phyloP scores from a whole-genome alignment of 2,329 filamentous ascomycete species.

The Periconia digitata region DNA sequence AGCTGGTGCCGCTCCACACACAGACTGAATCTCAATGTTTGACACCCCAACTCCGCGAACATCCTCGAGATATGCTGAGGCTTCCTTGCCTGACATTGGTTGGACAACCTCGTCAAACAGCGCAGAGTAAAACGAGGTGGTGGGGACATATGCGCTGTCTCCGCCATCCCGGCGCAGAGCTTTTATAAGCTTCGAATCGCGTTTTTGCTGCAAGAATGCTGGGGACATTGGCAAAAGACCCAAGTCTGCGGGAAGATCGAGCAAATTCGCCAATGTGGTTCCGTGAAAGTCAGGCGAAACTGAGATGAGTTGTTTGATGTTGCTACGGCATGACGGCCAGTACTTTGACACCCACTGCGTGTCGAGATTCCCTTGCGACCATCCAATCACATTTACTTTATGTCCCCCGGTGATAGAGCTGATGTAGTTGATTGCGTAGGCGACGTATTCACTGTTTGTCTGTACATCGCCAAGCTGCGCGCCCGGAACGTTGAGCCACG shows the following conservation, averaged over 20 bases:
- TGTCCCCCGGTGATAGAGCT: conserved; percentile 39
- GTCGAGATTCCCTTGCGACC: conserved; percentile 59
- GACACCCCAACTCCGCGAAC: conserved; percentile 50
- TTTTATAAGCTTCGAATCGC: conserved; percentile 47
- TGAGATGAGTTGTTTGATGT: conserved; percentile 54
- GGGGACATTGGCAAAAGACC: conserved; percentile 37
- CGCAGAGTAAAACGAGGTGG: conserved; percentile 55
- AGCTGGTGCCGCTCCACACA: conserved; percentile 46
- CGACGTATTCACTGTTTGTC: conserved; percentile 57
- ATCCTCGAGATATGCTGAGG: conserved; percentile 52
- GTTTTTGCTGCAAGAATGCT: conserved; percentile 52
- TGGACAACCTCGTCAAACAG: conserved; percentile 56
- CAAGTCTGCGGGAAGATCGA: conserved; percentile 22
- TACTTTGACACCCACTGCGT: conserved; percentile 62
- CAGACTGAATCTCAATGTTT: conserved; percentile 53
- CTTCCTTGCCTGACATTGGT: conserved; percentile 50
- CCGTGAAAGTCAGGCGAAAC: conserved; percentile 58
- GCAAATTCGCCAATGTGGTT: conserved; percentile 43
- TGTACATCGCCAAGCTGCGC: conserved; percentile 53
- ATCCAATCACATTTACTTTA: conserved; percentile 51
- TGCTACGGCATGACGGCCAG: conserved; percentile 54
- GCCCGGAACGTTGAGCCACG: conserved; percentile 59
- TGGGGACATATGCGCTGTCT: conserved; percentile 57
- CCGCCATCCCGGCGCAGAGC: conserved; percentile 49
- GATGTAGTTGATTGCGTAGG: conserved; percentile 62